Percentiles rank a stretch among this genome's conserved stretches.
These are phyloP conservation scores for Aspergillus quadrilineatus DNA, from an alignment of 2,329 filamentous ascomycete genomes.

Conservation along the genomic window DNA sequence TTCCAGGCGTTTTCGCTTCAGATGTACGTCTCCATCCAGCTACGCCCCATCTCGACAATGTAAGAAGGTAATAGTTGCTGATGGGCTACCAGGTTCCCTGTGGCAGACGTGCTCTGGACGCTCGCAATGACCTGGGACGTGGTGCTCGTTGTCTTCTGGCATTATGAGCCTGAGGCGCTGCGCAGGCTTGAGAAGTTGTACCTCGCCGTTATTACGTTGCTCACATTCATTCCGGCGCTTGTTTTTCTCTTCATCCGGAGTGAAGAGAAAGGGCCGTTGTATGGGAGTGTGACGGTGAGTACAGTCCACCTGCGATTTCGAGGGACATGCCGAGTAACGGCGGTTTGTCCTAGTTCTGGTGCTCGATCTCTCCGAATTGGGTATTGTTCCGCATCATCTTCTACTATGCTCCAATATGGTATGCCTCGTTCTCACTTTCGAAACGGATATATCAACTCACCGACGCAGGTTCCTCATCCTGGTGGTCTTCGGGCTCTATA, in stretches of 20 bases:
- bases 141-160: slow-evolving; percentile 38
- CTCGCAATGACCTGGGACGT: slow-evolving; percentile 40
- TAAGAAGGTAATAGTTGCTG: not conserved
- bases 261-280: slow-evolving; percentile 35
- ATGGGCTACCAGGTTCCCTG: slow-evolving; percentile 32
- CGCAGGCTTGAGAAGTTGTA: slow-evolving; percentile 36
- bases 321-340: not conserved
- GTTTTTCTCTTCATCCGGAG: slow-evolving; percentile 35
- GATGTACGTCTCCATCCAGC: slow-evolving; percentile 27
- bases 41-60: not conserved
- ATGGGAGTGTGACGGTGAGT: slow-evolving; percentile 38
- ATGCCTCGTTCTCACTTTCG: not conserved
- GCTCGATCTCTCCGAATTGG: slow-evolving; percentile 40
- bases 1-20: slow-evolving; percentile 42
- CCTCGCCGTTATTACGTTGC: slow-evolving; percentile 27
- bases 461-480: slow-evolving; percentile 30
- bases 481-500: slow-evolving; percentile 23
- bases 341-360: slow-evolving; percentile 33
- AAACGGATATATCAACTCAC: not conserved
- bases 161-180: slow-evolving; percentile 32
- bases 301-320: not conserved
- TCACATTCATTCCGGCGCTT: slow-evolving; percentile 38
- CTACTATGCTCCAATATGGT: slow-evolving; percentile 42
- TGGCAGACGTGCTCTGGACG: slow-evolving; percentile 41
- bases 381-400: slow-evolving; percentile 36